Evolutionary conservation across 23 red algal species (phyloP).

Genomic region (Gracilaria caudata): DNA sequence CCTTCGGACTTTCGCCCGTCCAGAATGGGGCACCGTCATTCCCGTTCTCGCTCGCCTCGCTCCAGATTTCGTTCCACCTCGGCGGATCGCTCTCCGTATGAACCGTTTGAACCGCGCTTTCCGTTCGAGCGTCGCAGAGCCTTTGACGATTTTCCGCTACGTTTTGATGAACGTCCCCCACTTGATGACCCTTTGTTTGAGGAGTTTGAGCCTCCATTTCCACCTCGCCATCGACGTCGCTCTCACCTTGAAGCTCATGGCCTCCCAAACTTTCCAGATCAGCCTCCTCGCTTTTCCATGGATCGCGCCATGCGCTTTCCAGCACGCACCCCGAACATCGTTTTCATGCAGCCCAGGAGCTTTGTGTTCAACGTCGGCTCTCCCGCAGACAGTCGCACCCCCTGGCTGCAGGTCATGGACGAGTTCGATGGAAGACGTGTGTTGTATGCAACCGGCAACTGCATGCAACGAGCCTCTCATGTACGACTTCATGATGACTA

Average conservation of each 20-base stretch:
- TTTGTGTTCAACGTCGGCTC: conserved; percentile 31
- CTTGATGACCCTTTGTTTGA: not conserved
- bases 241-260: not conserved
- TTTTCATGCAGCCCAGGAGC: conserved; percentile 27
- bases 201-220: conserved; percentile 14
- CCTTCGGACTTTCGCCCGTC: not conserved
- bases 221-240: conserved; percentile 10
- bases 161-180: not conserved
- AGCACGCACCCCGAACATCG: conserved; percentile 31
- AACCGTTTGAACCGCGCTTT: conserved; percentile 14
- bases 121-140: conserved; percentile 2
- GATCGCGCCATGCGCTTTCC: conserved; percentile 36
- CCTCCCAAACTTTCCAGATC: conserved; percentile 2
- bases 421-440: conserved; percentile 25
- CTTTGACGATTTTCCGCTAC: conserved; percentile 24
- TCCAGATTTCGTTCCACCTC: not conserved
- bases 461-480: conserved; percentile 4
- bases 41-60: conserved; percentile 15
- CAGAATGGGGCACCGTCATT: not conserved
- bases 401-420: conserved; percentile 24
- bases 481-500: conserved; percentile 33
- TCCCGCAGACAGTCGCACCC: not conserved
- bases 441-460: conserved; percentile 24
- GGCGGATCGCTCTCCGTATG: not conserved
- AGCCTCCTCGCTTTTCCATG: conserved; percentile 15